Base-by-base conservation (phyloP, 2,329 filamentous ascomycete species). In the Paraphoma sp. region DNA sequence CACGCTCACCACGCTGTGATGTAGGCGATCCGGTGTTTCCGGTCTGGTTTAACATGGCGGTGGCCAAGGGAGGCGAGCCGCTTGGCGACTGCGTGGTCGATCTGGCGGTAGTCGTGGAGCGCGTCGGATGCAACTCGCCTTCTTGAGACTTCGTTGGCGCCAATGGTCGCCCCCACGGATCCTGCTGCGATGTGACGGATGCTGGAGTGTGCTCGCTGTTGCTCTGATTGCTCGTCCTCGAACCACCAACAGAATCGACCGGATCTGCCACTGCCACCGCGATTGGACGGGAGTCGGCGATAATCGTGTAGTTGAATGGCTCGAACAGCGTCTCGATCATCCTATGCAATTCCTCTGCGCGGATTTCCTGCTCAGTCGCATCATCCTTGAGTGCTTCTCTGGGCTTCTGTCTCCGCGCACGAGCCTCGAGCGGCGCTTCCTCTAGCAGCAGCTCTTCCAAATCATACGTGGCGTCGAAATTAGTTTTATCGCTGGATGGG, bases 381-480 rank as follows among this genome's bases (percentile, higher is more conserved):
- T 98, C 94, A 2, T 96, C 92, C 77, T 95, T 94, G 72, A 99
- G 81, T 64, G 91, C 89, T 63, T 96, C 93, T 60, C 95, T 86
- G 1, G 95, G 95, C 77, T 98, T 97, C 76, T 98, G 95, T 72
- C 94, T 88, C 65, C 95, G 86, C 48, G 95, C 93, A 70, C 95
- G 85, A 53, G 95, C 95, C 77, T 99, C 95, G 5, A 99, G 80
- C 1, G 95, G 95, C 11, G 95, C 95, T 75, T 99, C 95, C 77
- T 99, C 95, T 44, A 99, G 79, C 1, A 99, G 80, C 17, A 99
- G 78, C 76, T 99, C 95, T 74, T 99, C 95, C 48, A 99, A 80
- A 76, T 99, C 95, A 73, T 99, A 98, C 0, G 95, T 99, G 4
- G 95, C 95, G 77, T 99, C 95, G 65, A 99, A 99, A 75, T 99